Base-by-base conservation (phyloP, 139 green algal genomes). In the Tetradesmus lagerheimii region DNA sequence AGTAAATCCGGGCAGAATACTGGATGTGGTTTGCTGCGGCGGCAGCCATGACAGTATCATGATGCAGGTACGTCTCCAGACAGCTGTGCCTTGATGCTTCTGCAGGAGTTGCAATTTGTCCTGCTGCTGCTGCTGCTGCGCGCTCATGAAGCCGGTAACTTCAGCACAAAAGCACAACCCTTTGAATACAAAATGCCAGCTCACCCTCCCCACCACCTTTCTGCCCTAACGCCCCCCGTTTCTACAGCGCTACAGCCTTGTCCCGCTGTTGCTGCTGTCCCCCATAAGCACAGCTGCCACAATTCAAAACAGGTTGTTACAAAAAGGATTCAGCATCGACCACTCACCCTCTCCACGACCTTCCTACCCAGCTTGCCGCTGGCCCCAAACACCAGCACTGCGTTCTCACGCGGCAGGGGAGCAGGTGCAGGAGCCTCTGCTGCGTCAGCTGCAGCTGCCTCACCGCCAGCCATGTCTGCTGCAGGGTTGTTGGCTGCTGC, bases 371-470 rank as follows among this genome's bases (percentile, higher is more conserved):
- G 80, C 18, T 95, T 93, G 39, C 97, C 97, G 8, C 92, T 95
- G 4, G 94, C 93, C 14, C 97, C 97, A 79, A 99, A 94, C 20
- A 99, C 96, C 11, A 99, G 89, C 47, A 98, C 94, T 0, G 97
- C 96, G 86, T 97, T 93, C 82, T 97, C 80, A 0, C 95, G 91
- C 2, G 92, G 91, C 27, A 82, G 85, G 0, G 89, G 91, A 9
- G 86, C 80, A 2, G 78, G 38, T 8, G 83, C 67, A 35, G 84
- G 35, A 27, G 15, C 41, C 27, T 31, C 37, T 25, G 50, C 62
- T 47, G 71, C 20, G 27, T 87, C 64, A 39, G 83, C n/a, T 47
- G 38, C 62, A 41, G 53, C 85, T 74, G 35, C 43, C 11, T 37
- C 45, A 4, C 39, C 43, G 53, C n/a, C 83, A 81, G 62, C 35